Evolutionary conservation across 768 basidiomycete species (phyloP), one percentile per base, ranked within the genome.

Genomic region (Dacryopinax primogenitus): DNA sequence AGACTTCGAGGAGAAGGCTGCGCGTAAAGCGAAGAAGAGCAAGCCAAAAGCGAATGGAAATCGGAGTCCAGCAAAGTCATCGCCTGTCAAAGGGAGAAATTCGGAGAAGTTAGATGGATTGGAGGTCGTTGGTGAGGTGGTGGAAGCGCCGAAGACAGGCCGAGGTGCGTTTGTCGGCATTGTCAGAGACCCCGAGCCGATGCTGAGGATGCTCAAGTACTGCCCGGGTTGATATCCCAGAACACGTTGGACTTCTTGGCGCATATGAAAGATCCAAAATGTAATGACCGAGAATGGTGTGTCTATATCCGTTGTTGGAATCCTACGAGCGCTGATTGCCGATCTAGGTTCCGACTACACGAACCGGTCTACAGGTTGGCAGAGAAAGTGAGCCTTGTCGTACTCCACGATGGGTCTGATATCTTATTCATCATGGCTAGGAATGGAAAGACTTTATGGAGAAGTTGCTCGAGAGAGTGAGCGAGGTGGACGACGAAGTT

Each of bases 401-500:
- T 13, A 15, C 63, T 13, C 12, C n/a, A n/a, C n/a, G n/a, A 41
- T 18, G n/a, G 47, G 16, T 15, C 39, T 16, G 33, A 63, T 37
- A 32, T 45, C 44, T 15, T 63, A 62, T 37, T 44, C 7, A 44
- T 18, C 3, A 15, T 44, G 65, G 28, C 35, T 35, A 76, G 74
- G 91, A 97, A 74, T 97, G 90, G 87, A 88, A 87, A 71, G 82
- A 80, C 36, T 97, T 95, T 70, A 77, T 94, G 21, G 86, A 87
- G 41, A 76, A 76, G 0, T 84, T 94, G 71, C 87, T 87, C 1
- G 78, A 83, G 12, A 74, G 83, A 32, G 78, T 95, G 16, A 78
- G 80, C 32, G 86, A 85, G 47, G 84, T 84, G 0, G 95, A 99
- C 73, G 76, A 83, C 18, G 84, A 96, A 70, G 82, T 98, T 0